Percentiles rank a stretch among this genome's conserved stretches.
phyloP scores from a whole-genome alignment of 441 rosid species.

The Pelargonium citronellum region DNA sequence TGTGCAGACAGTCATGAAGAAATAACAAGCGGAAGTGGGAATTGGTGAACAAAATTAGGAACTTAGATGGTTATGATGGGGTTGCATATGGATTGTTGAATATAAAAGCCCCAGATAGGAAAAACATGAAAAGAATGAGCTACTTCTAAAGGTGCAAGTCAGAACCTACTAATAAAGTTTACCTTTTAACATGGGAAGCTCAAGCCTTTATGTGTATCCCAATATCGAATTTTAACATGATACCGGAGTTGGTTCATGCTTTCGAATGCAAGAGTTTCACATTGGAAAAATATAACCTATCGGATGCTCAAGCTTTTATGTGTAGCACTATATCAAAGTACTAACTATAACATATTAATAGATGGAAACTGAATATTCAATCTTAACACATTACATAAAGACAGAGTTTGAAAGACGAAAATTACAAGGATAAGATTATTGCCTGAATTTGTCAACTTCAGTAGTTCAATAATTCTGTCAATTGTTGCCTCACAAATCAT shows the following conservation, averaged over 20 bases:
- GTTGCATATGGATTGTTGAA: neutral
- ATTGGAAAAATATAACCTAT: too few relatives aligned
- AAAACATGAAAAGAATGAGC: too few relatives aligned
- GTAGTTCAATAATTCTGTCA: conserved; percentile 83
- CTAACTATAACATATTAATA: neutral
- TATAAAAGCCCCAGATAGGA: too few relatives aligned
- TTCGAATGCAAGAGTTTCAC: too few relatives aligned
- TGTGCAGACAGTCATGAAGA: conserved; percentile 7
- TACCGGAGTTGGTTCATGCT: too few relatives aligned
- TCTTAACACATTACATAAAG: neutral
- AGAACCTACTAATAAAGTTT: too few relatives aligned
- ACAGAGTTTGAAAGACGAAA: neutral
- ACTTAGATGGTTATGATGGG: neutral
- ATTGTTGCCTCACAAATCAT: conserved; percentile 94
- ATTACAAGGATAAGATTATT: conserved; percentile 33
- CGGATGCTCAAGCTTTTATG: too few relatives aligned
- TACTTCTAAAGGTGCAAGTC: too few relatives aligned
- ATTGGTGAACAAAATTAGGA: neutral
- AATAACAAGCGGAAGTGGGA: neutral
- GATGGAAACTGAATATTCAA: neutral
- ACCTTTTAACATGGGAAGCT: too few relatives aligned
- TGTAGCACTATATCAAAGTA: too few relatives aligned
- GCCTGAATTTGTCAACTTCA: conserved; percentile 93
- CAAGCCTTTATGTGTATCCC: too few relatives aligned
- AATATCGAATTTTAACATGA: too few relatives aligned